These are phyloP conservation scores for Ramaria sp. DNA, from an alignment of 768 basidiomycete genomes.

Conservation along the genomic window DNA sequence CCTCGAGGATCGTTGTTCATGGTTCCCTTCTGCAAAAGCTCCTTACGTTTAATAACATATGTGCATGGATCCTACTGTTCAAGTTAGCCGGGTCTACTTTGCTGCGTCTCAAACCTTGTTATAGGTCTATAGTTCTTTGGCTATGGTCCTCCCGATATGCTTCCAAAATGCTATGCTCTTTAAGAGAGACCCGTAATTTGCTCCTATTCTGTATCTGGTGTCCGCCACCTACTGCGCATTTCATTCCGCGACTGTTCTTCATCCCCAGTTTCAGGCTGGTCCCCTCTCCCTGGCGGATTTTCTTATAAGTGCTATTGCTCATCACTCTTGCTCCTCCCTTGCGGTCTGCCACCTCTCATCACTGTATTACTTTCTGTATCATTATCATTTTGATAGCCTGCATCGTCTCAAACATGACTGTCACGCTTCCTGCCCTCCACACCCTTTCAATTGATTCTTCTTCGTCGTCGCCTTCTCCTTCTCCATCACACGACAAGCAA, in stretches of 20 bases:
- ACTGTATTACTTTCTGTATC: neutral
- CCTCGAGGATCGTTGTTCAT: too few relatives aligned
- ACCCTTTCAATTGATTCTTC: neutral
- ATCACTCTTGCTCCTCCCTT: neutral
- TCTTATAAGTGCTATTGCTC: neutral
- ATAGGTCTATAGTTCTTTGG: neutral
- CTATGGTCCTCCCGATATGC: constrained; percentile 4
- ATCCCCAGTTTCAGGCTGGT: constrained; percentile 4
- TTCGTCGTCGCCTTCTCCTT: neutral
- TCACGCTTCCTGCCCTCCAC: neutral
- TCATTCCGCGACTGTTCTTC: neutral
- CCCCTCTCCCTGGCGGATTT: constrained; percentile 2
- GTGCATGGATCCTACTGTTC: too few relatives aligned
- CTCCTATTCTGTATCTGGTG: constrained; percentile 3
- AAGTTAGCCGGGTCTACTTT: too few relatives aligned
- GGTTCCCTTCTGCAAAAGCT: too few relatives aligned
- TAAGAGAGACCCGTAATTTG: constrained; percentile 6
- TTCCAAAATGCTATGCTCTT: constrained; percentile 10
- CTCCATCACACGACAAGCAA: neutral
- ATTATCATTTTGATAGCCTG: neutral
- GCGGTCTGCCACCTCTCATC: neutral
- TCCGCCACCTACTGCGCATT: neutral
- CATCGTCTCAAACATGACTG: neutral
- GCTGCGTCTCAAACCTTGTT: neutral
- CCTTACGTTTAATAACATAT: too few relatives aligned